These are phyloP conservation scores for Alloascoidea africana DNA, from an alignment of 805 yeast species.

Conservation along the genomic window DNA sequence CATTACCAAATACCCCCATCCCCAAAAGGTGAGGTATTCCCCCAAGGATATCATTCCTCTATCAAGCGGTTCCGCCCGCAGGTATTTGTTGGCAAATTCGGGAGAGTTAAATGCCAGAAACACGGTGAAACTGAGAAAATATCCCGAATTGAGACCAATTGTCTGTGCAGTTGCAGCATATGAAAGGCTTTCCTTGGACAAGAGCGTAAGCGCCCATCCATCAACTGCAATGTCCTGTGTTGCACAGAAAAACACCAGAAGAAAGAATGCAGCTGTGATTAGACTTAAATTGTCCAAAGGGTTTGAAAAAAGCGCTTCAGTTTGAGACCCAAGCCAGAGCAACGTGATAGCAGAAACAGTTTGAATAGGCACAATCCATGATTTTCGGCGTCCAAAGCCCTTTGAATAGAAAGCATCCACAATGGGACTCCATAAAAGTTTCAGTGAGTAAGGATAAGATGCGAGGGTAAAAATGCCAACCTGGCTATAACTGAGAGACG, in stretches of 20 bases:
- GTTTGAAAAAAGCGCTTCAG: constrained; percentile 32
- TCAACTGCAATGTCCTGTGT: constrained; percentile 98
- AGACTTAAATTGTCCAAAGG: constrained; percentile 33
- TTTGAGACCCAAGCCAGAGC: constrained; percentile 43
- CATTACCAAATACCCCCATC: constrained; percentile 49
- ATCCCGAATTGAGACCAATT: constrained; percentile 86
- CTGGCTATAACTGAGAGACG: constrained; percentile 71
- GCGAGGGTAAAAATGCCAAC: constrained; percentile 87
- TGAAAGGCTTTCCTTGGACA: constrained; percentile 63
- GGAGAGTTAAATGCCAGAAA: constrained; percentile 84
- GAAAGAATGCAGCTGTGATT: constrained; percentile 60
- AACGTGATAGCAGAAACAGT: constrained; percentile 58
- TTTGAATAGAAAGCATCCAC: constrained; percentile 74
- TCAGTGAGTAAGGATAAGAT: constrained; percentile 86
- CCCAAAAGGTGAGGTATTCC: constrained; percentile 67
- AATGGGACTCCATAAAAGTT: constrained; percentile 88
- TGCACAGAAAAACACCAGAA: constrained; percentile 78
- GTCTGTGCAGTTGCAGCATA: constrained; percentile 98
- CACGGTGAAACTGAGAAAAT: constrained; percentile 81
- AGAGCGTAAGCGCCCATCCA: constrained; percentile 93
- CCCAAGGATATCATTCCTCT: constrained; percentile 59
- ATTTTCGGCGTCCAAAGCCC: constrained; percentile 64
- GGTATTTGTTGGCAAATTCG: constrained; percentile 79
- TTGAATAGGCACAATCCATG: constrained; percentile 95
- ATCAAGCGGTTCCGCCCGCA: constrained; percentile 44